These are phyloP conservation scores for Pichia sp. DNA, from an alignment of 1,139 yeast species.

Conservation along the genomic window DNA sequence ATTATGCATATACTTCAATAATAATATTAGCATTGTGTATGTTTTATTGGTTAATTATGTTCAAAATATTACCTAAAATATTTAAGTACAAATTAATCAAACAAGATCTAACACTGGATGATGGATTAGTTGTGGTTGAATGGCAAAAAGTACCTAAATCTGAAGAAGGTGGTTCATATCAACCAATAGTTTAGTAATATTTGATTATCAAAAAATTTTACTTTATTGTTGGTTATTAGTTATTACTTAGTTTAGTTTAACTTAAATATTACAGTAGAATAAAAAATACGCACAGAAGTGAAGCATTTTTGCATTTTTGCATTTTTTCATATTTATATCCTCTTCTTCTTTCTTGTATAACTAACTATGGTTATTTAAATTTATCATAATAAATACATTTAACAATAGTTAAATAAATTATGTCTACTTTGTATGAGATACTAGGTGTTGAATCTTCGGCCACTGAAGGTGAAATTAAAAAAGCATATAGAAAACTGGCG, in stretches of 20 bases:
- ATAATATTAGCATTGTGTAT: slow-evolving; percentile 31
- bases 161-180: neutral
- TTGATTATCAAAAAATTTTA: too few relatives aligned
- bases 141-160: slow-evolving; percentile 32
- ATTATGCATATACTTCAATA: slow-evolving; percentile 29
- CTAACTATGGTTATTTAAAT: too few relatives aligned
- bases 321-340: neutral
- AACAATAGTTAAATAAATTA: neutral
- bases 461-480: slow-evolving; percentile 74
- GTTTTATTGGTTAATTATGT: slow-evolving; percentile 44
- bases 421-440: slow-evolving; percentile 53
- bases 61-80: slow-evolving; percentile 37
- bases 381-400: neutral
- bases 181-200: too few relatives aligned
- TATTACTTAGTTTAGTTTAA: too few relatives aligned
- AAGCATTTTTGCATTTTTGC: too few relatives aligned
- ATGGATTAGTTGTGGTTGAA: slow-evolving; percentile 42
- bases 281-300: too few relatives aligned
- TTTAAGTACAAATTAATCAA: slow-evolving; percentile 36
- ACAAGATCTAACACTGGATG: slow-evolving; percentile 36
- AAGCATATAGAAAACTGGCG: slow-evolving; percentile 91
- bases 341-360: neutral
- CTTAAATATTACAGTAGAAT: too few relatives aligned
- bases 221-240: too few relatives aligned
- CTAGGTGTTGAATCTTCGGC: slow-evolving; percentile 79